These are phyloP conservation scores for Aspergillus nomiae DNA, from an alignment of 2,329 filamentous ascomycete genomes.

Conservation along the genomic window DNA sequence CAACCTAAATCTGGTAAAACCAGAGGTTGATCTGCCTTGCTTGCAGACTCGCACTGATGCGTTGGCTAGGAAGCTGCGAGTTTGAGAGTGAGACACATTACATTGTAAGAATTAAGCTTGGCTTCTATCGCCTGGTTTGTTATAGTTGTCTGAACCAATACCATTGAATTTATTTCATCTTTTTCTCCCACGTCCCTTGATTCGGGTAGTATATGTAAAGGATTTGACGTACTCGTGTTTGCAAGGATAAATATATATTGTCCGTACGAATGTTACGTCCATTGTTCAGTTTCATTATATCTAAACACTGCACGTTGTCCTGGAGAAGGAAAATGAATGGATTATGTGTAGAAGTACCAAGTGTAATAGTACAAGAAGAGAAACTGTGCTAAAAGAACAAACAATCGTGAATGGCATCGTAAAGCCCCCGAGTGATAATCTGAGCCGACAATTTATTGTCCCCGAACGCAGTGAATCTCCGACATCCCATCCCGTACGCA, in stretches of 20 bases:
- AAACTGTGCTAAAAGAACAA: slow-evolving; percentile 1
- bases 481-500: background rate
- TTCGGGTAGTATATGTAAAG: background rate
- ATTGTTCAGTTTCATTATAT: too few species aligned
- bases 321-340: background rate
- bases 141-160: background rate
- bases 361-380: background rate
- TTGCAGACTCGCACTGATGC: slow-evolving; percentile 45
- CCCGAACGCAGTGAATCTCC: background rate
- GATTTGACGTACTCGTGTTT: background rate
- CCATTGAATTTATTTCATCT: background rate
- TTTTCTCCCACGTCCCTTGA: background rate
- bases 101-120: background rate
- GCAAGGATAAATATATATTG: background rate
- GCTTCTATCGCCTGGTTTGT: background rate
- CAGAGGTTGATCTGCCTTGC: slow-evolving; percentile 32
- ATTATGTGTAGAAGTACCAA: background rate
- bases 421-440: background rate
- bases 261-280: background rate
- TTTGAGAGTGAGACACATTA: slow-evolving; percentile 47
- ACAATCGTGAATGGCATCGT: background rate
- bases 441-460: background rate
- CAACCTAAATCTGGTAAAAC: slow-evolving; percentile 20
- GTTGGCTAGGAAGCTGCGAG: slow-evolving; percentile 36
- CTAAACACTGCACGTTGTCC: too few species aligned